Conservation (phyloP, 768 basidiomycete genomes). For the Trametes villosa region DNA sequence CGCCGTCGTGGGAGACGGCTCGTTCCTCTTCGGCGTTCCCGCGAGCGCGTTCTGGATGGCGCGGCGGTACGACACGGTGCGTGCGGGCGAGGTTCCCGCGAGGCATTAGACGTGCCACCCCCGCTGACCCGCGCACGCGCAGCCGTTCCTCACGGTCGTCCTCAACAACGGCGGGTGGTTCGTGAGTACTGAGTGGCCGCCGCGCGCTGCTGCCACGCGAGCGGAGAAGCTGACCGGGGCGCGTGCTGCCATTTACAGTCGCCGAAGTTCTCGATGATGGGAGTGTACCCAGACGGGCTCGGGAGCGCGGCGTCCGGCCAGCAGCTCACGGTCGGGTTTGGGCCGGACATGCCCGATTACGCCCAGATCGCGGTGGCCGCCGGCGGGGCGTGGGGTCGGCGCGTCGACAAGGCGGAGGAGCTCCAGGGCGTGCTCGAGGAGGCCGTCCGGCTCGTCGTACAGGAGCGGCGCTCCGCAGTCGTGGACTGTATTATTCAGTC, state of each 20-base stretch:
- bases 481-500: constrained; percentile 54
- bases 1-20: constrained; percentile 70
- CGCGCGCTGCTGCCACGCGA: neutral
- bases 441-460: constrained; percentile 57
- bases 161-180: constrained; percentile 78
- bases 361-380: constrained; percentile 67
- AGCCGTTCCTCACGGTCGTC: constrained; percentile 74
- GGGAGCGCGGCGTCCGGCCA: constrained; percentile 49
- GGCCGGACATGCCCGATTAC: constrained; percentile 64
- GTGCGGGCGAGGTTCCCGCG: constrained; percentile 21
- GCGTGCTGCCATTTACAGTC: constrained; percentile 39
- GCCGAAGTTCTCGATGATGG: constrained; percentile 66
- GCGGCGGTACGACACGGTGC: constrained; percentile 64
- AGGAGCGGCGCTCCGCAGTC: constrained; percentile 66
- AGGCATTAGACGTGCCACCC: neutral
- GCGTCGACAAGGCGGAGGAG: constrained; percentile 34
- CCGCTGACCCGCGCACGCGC: neutral
- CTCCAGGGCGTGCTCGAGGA: constrained; percentile 45
- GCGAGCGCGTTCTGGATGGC: constrained; percentile 74
- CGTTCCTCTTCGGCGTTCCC: constrained; percentile 69
- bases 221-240: too few relatives aligned
- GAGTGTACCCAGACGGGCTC: constrained; percentile 61
- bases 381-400: constrained; percentile 68
- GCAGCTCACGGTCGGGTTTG: constrained; percentile 65
- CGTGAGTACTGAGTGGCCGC: constrained; percentile 36